phyloP scores from a whole-genome alignment of 2,329 filamentous ascomycete species.

The Aspergillus sp. region DNA sequence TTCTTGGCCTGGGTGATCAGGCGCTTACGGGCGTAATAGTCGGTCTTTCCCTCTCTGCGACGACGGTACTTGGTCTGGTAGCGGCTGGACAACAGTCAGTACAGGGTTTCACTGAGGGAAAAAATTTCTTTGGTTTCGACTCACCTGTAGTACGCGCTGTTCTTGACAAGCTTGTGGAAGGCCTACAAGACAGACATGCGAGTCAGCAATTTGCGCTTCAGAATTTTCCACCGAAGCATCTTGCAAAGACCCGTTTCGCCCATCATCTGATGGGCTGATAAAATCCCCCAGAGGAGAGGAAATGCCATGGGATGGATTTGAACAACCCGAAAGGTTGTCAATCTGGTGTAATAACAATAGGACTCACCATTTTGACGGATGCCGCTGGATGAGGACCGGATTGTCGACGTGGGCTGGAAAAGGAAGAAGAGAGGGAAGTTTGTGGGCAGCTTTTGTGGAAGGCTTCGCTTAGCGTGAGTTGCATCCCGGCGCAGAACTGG shows the following conservation, averaged over 20 bases:
- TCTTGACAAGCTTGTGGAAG: constrained; percentile 96
- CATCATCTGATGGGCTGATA: background rate
- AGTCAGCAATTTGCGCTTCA: constrained; percentile 99
- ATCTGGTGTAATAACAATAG: constrained; percentile 22
- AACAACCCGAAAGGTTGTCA: constrained; percentile 18
- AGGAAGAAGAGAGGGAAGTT: constrained; percentile 27
- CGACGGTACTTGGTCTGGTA: constrained; percentile 99
- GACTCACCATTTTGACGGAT: constrained; percentile 47
- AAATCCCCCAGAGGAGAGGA: constrained; percentile 10
- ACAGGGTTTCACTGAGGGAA: background rate
- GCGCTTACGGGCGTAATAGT: constrained; percentile 99
- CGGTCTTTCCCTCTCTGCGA: constrained; percentile 93
- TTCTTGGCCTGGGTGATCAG: constrained; percentile 99
- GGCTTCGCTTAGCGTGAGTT: constrained; percentile 40
- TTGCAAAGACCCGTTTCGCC: constrained; percentile 74
- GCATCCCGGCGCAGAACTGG: constrained; percentile 31
- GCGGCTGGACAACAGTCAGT: constrained; percentile 59
- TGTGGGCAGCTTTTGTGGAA: constrained; percentile 40
- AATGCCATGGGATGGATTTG: background rate
- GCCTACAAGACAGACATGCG: constrained; percentile 63
- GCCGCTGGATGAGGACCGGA: constrained; percentile 31
- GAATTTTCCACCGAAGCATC: constrained; percentile 87
- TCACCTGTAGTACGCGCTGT: constrained; percentile 97
- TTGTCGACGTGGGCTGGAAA: constrained; percentile 36
- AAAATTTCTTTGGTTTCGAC: constrained; percentile 26